phyloP scores from a whole-genome alignment of 768 basidiomycete species.

The Psilocybe subaeruginosa region DNA sequence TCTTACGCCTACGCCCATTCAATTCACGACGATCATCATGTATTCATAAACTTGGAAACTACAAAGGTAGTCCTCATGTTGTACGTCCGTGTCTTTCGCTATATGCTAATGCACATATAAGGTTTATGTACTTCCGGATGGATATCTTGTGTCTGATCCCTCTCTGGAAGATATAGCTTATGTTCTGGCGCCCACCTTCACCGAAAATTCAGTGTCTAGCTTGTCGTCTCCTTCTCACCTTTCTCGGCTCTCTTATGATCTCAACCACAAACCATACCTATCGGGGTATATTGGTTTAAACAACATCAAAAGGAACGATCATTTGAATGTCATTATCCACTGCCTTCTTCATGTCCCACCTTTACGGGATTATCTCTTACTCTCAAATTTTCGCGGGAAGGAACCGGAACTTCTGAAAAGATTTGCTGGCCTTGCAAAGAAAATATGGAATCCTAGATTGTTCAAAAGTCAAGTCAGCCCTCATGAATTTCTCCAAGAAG shows the following conservation, averaged over 20 bases:
- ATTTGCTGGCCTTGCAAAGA: conserved; percentile 85
- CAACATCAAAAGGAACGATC: conserved; percentile 97
- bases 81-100: conserved; percentile 14
- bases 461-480: conserved; percentile 99
- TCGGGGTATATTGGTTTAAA: conserved; percentile 97
- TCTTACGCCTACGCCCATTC: conserved; percentile 97
- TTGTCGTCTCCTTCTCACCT: conserved; percentile 63
- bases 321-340: conserved; percentile 97
- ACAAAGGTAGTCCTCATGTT: conserved; percentile 68
- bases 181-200: conserved; percentile 89
- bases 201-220: conserved; percentile 51
- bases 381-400: conserved; percentile 73
- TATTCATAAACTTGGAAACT: conserved; percentile 94
- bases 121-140: conserved; percentile 98
- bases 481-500: conserved; percentile 99
- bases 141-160: conserved; percentile 95
- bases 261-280: conserved; percentile 78
- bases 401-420: conserved; percentile 88
- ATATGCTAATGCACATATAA: conserved; percentile 33
- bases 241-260: conserved; percentile 81
- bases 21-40: conserved; percentile 97
- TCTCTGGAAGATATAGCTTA: conserved; percentile 94
- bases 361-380: conserved; percentile 83
- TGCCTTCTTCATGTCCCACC: conserved; percentile 90
- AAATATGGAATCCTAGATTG: conserved; percentile 93